Evolutionary conservation across 768 basidiomycete species (phyloP), one percentile per base, ranked within the genome.

Genomic region (Boletellus ananas): DNA sequence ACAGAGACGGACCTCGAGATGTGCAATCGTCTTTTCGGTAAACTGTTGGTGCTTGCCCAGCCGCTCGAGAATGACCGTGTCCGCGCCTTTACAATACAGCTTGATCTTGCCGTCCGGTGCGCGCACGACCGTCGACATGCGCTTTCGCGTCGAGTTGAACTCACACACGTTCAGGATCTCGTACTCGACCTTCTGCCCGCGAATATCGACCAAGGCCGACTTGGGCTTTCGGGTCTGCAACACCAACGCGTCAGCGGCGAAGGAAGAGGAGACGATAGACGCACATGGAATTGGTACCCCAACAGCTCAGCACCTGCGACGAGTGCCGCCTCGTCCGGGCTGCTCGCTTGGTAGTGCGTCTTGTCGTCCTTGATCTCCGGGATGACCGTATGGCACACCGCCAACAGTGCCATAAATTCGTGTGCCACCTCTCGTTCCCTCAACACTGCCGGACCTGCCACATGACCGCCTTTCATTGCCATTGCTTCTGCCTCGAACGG

Each of bases 331-430:
- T 99, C 95, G 62, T 98, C 96, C 0, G 96, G 96, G 73, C 93
- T 95, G 55, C 91, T 94, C 2, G 96, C 96, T 67, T 99, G 96
- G 62, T 86, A 99, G 10, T 85, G 74, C 55, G 90, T 87, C 76
- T 94, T 95, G n/a, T 81, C 94, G 51, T 90, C 83, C 58, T 79
- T 83, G 47, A 85, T 70, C 70, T 98, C 96, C 2, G 96, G 96
- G 60, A 98, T 98, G 58, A 99, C 96, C 1, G 96, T 98, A 64
- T 99, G 96, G 58, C 96, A 99, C 31, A 98, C 94, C 2, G 95
- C 87, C 43, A 98, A 76, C 18, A 97, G 75, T 0, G 86, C 82
- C 61, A 97, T 66, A 51, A 93, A 87, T 60, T 92, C 88, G 52
- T 73, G 68, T 38, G 87, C 68, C 17, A 84, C 75, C 31, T 79